phyloP scores from a whole-genome alignment of 2,329 filamentous ascomycete genomes.

The Cytospora piceae region DNA sequence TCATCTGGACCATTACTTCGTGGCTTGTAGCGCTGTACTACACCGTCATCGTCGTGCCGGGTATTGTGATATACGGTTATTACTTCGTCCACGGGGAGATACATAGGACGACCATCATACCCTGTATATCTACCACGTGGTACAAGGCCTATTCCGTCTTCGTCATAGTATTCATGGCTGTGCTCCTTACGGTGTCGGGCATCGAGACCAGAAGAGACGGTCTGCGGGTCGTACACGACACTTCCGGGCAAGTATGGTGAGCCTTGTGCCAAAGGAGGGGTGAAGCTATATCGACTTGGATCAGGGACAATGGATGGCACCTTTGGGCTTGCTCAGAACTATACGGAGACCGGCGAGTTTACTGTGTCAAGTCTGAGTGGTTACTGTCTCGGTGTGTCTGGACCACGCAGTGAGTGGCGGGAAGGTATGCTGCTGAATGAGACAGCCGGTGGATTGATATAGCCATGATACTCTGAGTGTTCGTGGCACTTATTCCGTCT shows the following conservation, averaged over 20 bases:
- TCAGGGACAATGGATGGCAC: neutral
- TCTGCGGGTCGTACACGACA: neutral
- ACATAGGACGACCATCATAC: constrained; percentile 3
- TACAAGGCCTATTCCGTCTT: constrained; percentile 1
- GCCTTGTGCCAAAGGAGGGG: neutral
- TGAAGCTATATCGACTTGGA: neutral
- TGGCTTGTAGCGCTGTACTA: neutral
- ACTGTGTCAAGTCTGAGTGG: neutral
- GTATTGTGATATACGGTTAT: neutral
- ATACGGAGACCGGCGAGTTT: neutral
- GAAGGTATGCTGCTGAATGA: neutral
- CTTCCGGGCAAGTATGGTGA: neutral
- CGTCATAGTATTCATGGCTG: neutral
- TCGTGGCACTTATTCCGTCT: too few species aligned
- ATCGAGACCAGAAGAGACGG: constrained; percentile 7
- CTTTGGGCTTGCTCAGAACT: neutral
- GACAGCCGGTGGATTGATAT: neutral
- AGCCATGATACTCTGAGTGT: neutral
- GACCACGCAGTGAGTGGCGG: neutral
- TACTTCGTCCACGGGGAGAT: constrained; percentile 11
- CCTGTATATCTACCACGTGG: constrained; percentile 9
- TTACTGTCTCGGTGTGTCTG: neutral
- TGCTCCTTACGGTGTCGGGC: neutral
- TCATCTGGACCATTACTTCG: neutral
- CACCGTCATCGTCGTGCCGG: neutral